phyloP scores from a whole-genome alignment of 345 rosid genomes.

The Viola odorata region DNA sequence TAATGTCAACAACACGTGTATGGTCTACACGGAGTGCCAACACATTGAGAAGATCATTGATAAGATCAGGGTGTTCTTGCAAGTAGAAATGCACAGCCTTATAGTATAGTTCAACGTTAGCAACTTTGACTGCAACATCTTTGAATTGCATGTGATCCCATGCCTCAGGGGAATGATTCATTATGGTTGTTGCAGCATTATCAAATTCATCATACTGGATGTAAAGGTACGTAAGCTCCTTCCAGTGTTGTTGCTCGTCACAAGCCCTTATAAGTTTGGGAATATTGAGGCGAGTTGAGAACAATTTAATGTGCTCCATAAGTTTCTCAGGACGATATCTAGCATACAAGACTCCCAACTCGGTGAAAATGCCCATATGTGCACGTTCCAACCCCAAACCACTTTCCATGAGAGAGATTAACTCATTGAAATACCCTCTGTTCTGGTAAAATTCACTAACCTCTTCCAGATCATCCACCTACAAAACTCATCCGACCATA shows the following conservation, averaged over 20 bases:
- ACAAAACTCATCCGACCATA: conserved; percentile 8
- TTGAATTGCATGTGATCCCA: conserved; percentile 99
- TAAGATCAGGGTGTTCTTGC: conserved; percentile 94
- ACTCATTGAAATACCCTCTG: conserved; percentile 92
- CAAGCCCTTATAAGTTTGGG: conserved; percentile 98
- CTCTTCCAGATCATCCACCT: conserved; percentile 99
- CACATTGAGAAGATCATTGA: conserved; percentile 90
- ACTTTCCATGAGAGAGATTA: conserved; percentile 98
- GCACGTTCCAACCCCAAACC: conserved; percentile 97
- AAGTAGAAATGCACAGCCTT: conserved; percentile 98
- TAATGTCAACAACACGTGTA: conserved; percentile 92
- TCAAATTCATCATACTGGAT: conserved; percentile 94
- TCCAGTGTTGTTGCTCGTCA: conserved; percentile 99
- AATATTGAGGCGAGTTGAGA: conserved; percentile 93
- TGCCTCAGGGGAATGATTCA: conserved; percentile 99
- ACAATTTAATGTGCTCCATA: conserved; percentile 96
- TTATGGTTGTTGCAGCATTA: conserved; percentile 95
- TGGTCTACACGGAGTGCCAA: conserved; percentile 93
- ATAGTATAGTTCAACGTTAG: conserved; percentile 88
- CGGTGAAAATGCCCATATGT: conserved; percentile 98
- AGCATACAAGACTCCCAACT: conserved; percentile 96
- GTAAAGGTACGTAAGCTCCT: conserved; percentile 83
- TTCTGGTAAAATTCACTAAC: conserved; percentile 96
- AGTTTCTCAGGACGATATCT: conserved; percentile 94
- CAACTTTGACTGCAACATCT: conserved; percentile 89